Conservation (phyloP, 139 green algal species). For the Picochlorum sp. region DNA sequence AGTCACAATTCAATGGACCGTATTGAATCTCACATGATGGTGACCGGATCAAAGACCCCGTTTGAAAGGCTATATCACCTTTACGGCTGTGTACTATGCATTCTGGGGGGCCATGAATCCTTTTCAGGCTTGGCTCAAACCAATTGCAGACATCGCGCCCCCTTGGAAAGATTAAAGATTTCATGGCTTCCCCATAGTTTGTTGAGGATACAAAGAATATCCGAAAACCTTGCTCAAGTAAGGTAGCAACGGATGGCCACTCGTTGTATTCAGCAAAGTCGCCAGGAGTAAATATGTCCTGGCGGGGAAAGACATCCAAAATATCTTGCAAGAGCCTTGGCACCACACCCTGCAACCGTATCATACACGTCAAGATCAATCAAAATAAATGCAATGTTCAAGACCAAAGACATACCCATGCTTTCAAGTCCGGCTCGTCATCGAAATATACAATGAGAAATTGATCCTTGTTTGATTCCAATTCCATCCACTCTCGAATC, state of each 20-base stretch:
- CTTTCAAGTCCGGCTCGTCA: constrained; percentile 44
- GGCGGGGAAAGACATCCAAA: constrained; percentile 17
- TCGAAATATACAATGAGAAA: constrained; percentile 60
- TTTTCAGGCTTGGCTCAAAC: constrained; percentile 34
- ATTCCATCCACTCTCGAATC: constrained; percentile 44
- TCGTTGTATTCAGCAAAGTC: constrained; percentile 16
- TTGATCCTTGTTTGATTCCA: constrained; percentile 27
- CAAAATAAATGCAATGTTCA: neutral
- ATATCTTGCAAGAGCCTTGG: constrained; percentile 27
- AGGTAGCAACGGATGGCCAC: constrained; percentile 28
- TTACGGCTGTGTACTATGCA: constrained; percentile 16
- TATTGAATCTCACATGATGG: constrained; percentile 58
- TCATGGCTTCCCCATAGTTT: constrained; percentile 52
- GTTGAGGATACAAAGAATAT: constrained; percentile 40
- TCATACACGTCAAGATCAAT: constrained; percentile 10
- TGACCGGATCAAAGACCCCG: constrained; percentile 32
- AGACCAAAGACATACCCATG: constrained; percentile 27
- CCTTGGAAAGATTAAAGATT: constrained; percentile 31
- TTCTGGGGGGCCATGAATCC: constrained; percentile 19
- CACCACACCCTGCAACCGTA: constrained; percentile 17
- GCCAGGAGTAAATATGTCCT: constrained; percentile 29
- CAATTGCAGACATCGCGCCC: constrained; percentile 38
- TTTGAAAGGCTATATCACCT: constrained; percentile 10
- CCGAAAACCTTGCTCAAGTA: constrained; percentile 34
- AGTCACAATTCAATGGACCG: constrained; percentile 56